Evolutionary conservation across 169 alveolate genomes (phyloP).

Genomic region (Ichthyophthirius multifiliis): DNA sequence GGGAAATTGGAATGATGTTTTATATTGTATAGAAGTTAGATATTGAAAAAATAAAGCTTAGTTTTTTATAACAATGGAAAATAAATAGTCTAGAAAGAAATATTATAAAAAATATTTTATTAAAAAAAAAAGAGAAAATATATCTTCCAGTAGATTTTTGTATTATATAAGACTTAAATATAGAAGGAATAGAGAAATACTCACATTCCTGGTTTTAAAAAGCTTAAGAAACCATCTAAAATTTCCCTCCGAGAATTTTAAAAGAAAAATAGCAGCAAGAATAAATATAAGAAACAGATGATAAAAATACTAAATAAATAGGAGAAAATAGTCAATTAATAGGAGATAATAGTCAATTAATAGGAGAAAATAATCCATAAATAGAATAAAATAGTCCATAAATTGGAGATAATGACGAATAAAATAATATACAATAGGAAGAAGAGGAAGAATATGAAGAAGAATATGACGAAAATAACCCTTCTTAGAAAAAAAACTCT

Average conservation of each 20-base stretch:
- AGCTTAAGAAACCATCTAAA: background rate
- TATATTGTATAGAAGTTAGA: too few relatives aligned
- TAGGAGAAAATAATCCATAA: too few relatives aligned
- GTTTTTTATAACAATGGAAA: too few relatives aligned
- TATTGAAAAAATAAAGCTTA: too few relatives aligned
- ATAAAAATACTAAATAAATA: too few relatives aligned
- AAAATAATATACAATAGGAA: background rate
- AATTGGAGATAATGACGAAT: background rate
- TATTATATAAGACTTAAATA: background rate
- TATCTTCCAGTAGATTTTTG: background rate
- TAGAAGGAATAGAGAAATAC: background rate
- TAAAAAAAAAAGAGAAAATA: background rate
- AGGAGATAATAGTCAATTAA: too few relatives aligned
- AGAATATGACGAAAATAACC: background rate
- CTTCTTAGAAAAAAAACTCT: background rate
- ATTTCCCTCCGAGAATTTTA: background rate
- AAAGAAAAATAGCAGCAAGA: too few relatives aligned
- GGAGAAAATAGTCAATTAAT: too few relatives aligned
- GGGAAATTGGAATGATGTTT: slow-evolving; percentile 7
- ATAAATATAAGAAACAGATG: too few relatives aligned
- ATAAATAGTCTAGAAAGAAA: too few relatives aligned
- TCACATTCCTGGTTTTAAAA: background rate
- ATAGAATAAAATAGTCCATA: background rate
- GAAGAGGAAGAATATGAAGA: background rate
- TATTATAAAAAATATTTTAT: too few relatives aligned